Evolutionary conservation across 1,284 basidiomycete species (phyloP), one percentile per base, ranked within the genome.

Genomic region (Peniophora sp.): DNA sequence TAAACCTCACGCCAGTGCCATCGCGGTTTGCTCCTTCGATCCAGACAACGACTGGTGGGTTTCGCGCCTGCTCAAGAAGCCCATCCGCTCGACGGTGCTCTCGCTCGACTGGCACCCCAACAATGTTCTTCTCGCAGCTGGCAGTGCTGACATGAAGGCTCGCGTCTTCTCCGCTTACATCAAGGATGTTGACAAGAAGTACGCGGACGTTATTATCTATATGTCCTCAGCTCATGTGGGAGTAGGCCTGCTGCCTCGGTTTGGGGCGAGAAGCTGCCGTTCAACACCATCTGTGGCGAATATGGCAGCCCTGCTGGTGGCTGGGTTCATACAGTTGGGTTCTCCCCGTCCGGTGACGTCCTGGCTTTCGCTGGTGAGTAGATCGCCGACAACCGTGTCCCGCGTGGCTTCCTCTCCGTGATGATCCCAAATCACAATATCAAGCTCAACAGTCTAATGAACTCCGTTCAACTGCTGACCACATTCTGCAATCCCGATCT

Each of bases 1-100:
- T 32, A 6, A 12, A 32, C 27, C 27, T 15, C 20, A 8, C n/a
- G 18, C 3, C 45, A 90, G 94, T 39, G 88, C 92, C 35, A 94
- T 97, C 60, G 91, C 93, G 10, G 81, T 97, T 47, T 97, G 94
- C 66, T 94, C 90, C 15, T 97, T 96, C 64, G 94, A 97, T 65
- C 78, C 89, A 22, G 94, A 97, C 72, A 96, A 93, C 72, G 92
- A 99, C 67, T 99, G 97, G 97, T 99, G 97, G 97, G 93, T 97
- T 2, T 88, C 95, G 18, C 94, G 93, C 67, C 89, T 93, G 61
- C 75, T 99, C 68, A 99, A 99, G 84, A 97, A 97, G 68, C 97
- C 97, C 12, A 68, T 70, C 56, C 56, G 68, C 46, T 66, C 65
- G 1, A 99, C 97, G 0, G 95, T 99, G 6, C 77, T 98, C 24